Percentiles rank a stretch among this genome's conserved stretches.
These are phyloP conservation scores for Jatropha curcas DNA, from an alignment of 345 rosid genomes.

Conservation along the genomic window DNA sequence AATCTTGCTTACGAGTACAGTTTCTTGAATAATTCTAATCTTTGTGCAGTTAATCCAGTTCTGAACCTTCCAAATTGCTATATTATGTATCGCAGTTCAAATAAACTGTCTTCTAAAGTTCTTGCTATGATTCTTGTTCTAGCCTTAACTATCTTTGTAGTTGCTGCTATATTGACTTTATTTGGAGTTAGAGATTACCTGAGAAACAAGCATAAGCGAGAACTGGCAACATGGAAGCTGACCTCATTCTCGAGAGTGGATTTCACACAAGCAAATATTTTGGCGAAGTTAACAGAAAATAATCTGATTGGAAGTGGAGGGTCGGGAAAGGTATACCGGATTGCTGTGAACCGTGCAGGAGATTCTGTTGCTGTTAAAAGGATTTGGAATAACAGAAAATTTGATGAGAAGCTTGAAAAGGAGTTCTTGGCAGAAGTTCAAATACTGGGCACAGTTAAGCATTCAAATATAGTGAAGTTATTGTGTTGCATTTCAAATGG, in stretches of 20 bases:
- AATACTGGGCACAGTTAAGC: constrained; percentile 72
- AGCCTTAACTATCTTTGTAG: constrained; percentile 33
- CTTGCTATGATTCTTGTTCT: constrained; percentile 50
- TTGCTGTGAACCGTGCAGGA: constrained; percentile 37
- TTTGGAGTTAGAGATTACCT: constrained; percentile 47
- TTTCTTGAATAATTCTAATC: constrained; percentile 65
- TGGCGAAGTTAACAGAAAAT: constrained; percentile 64
- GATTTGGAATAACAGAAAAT: constrained; percentile 58
- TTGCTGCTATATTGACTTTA: constrained; percentile 32
- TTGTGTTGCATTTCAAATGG: constrained; percentile 84
- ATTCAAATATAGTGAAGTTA: constrained; percentile 78
- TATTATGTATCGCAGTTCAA: constrained; percentile 20
- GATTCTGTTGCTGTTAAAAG: constrained; percentile 81
- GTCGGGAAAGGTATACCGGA: constrained; percentile 80
- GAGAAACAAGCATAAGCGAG: constrained; percentile 37
- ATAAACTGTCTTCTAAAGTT: constrained; percentile 42
- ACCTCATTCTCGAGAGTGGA: constrained; percentile 75
- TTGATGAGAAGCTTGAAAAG: constrained; percentile 62
- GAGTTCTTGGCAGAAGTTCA: constrained; percentile 80
- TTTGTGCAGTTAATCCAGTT: constrained; percentile 55
- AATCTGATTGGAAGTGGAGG: constrained; percentile 91
- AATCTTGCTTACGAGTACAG: constrained; percentile 69
- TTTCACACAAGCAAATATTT: constrained; percentile 58
- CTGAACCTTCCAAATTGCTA: constrained; percentile 60
- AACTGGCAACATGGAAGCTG: constrained; percentile 69